Evolutionary conservation across 2,329 filamentous ascomycete species (phyloP).

Genomic region (Acrodontium crateriforme): DNA sequence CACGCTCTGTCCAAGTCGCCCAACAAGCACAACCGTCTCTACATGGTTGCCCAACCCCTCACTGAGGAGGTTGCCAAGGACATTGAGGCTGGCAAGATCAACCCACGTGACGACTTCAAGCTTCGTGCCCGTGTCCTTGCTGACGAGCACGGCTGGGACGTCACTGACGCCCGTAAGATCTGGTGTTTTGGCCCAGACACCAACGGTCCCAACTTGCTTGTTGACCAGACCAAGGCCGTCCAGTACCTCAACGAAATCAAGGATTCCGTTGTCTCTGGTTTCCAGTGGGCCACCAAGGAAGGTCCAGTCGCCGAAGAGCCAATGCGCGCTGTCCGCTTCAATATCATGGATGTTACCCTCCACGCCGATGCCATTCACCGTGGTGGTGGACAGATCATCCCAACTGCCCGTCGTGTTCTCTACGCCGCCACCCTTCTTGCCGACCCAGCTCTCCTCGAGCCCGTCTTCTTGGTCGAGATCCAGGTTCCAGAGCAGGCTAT

Average conservation of each 20-base stretch:
- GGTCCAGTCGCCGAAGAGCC: conserved; percentile 97
- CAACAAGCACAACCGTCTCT: conserved; percentile 99
- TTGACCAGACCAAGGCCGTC: conserved; percentile 99
- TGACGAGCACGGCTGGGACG: conserved; percentile 97
- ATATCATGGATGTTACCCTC: conserved; percentile 98
- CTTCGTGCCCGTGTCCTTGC: conserved; percentile 87
- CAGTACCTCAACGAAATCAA: conserved; percentile 99
- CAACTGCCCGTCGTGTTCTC: conserved; percentile 91
- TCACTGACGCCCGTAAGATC: conserved; percentile 99
- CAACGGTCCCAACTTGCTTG: conserved; percentile 91
- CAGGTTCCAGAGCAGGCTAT: conserved; percentile 97
- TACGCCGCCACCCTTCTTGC: conserved; percentile 87
- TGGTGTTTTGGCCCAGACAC: conserved; percentile 99
- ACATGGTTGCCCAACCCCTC: conserved; percentile 83
- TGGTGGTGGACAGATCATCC: conserved; percentile 98
- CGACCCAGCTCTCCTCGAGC: conserved; percentile 83
- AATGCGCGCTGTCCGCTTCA: conserved; percentile 94
- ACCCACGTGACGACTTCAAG: conserved; percentile 97
- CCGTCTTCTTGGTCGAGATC: conserved; percentile 95
- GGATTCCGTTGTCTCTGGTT: conserved; percentile 98
- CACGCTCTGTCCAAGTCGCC: conserved; percentile 97
- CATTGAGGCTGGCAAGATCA: conserved; percentile 87
- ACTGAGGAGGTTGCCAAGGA: conserved; percentile 80
- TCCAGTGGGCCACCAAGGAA: conserved; percentile 98
- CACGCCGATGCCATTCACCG: conserved; percentile 99